These are phyloP conservation scores for Aspergillus asperescens DNA, from an alignment of 495 filamentous ascomycete species.

Conservation along the genomic window DNA sequence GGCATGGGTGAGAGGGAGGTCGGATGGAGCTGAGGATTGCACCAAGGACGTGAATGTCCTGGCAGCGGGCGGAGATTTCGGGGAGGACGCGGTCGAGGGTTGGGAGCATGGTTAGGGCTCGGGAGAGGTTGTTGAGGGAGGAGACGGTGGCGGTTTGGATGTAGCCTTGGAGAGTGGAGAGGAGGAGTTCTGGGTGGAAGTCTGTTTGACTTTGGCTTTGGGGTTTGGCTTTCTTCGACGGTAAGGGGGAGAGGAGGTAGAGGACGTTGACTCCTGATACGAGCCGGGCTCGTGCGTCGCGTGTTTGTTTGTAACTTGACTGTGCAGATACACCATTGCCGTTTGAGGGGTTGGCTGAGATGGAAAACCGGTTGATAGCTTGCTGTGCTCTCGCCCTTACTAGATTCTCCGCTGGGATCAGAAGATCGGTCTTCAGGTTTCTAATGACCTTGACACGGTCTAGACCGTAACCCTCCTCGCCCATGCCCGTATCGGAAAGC, in stretches of 20 bases:
- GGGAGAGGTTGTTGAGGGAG: constrained; percentile 62
- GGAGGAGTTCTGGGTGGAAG: constrained; percentile 60
- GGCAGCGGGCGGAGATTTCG: constrained; percentile 78
- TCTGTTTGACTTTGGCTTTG: too few relatives aligned
- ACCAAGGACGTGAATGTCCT: constrained; percentile 85
- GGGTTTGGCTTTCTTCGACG: constrained; percentile 19
- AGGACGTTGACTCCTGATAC: constrained; percentile 72
- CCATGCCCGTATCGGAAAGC: constrained; percentile 55
- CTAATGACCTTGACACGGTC: constrained; percentile 63
- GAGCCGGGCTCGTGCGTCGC: constrained; percentile 67
- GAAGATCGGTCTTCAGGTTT: constrained; percentile 59
- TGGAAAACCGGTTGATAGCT: constrained; percentile 74
- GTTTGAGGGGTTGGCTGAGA: constrained; percentile 56
- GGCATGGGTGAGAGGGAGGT: constrained; percentile 58
- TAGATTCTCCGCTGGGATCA: constrained; percentile 63
- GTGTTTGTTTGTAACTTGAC: constrained; percentile 70
- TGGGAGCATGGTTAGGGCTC: constrained; percentile 73
- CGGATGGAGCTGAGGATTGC: constrained; percentile 64
- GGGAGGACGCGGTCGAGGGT: constrained; percentile 74
- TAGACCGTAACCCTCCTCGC: constrained; percentile 72
- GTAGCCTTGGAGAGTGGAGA: constrained; percentile 74
- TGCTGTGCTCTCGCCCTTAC: constrained; percentile 70
- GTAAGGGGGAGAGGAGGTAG: constrained; percentile 70
- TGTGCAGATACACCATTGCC: constrained; percentile 28
- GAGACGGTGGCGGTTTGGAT: constrained; percentile 70